Percentiles rank a stretch among this genome's conserved stretches.
These are phyloP conservation scores for Dendrobium officinale DNA, from an alignment of 106 monocot genomes.

Conservation along the genomic window DNA sequence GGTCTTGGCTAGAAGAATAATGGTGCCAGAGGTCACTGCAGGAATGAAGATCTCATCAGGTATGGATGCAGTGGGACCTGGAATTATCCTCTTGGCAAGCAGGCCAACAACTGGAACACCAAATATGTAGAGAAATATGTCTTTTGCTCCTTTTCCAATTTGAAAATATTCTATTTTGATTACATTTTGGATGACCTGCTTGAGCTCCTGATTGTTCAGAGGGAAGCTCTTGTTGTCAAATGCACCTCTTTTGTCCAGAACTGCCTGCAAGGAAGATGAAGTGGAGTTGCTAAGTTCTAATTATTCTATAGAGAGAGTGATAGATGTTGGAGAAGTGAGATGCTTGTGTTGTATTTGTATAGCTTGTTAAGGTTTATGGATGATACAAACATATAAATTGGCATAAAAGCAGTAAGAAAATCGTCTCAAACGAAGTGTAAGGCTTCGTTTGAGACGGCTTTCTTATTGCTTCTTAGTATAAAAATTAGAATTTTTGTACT, in stretches of 20 bases:
- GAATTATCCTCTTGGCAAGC: constrained; percentile 46
- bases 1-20: constrained; percentile 43
- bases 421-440: too few species aligned
- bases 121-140: constrained; percentile 42
- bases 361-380: too few species aligned
- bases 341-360: too few species aligned
- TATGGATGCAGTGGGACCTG: constrained; percentile 35
- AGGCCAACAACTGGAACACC: constrained; percentile 39
- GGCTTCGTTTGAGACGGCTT: too few species aligned
- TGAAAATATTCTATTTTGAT: constrained; percentile 25
- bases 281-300: too few species aligned
- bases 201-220: constrained; percentile 31
- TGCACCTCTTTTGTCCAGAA: neutral
- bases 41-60: constrained; percentile 77
- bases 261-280: neutral
- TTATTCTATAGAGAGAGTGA: too few species aligned
- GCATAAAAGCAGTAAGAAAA: too few species aligned
- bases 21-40: constrained; percentile 44
- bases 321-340: too few species aligned
- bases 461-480: too few species aligned
- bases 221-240: neutral
- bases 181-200: constrained; percentile 21
- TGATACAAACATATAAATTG: too few species aligned
- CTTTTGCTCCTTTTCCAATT: constrained; percentile 40
- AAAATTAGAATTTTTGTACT: too few species aligned